Conservation (phyloP, 331 rosid species). For the Pyracantha coccinea region DNA sequence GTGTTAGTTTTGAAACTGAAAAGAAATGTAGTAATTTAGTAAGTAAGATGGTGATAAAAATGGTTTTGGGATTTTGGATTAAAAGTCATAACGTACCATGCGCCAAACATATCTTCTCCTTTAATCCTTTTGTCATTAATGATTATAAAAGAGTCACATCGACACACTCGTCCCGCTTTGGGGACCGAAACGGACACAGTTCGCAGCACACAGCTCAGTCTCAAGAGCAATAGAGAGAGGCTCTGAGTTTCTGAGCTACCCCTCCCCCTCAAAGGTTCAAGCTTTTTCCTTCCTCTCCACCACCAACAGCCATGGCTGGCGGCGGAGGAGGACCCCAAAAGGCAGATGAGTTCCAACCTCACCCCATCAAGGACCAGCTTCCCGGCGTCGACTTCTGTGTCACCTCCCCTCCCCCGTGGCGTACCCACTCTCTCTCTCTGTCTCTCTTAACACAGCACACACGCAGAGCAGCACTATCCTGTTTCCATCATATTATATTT, state of each 20-base stretch:
- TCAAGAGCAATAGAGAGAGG: not conserved
- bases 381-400: slow-evolving; percentile 73
- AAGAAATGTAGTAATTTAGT: not conserved
- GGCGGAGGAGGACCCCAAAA: slow-evolving; percentile 30
- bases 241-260: not conserved
- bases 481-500: not conserved
- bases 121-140: too few species aligned
- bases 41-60: not conserved
- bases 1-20: not conserved
- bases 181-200: not conserved
- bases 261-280: not conserved
- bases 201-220: not conserved
- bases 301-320: slow-evolving; percentile 20
- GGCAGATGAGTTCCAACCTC: slow-evolving; percentile 57
- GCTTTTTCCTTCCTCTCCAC: not conserved
- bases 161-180: not conserved
- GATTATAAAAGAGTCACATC: not conserved
- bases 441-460: not conserved
- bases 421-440: slow-evolving; percentile 24
- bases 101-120: not conserved
- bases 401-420: slow-evolving; percentile 71
- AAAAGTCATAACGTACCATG: not conserved
- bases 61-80: not conserved
- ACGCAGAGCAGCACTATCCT: not conserved
- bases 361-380: slow-evolving; percentile 77